Conservation (phyloP, 176 grass and related monocot species). For the Paspalum notatum region DNA sequence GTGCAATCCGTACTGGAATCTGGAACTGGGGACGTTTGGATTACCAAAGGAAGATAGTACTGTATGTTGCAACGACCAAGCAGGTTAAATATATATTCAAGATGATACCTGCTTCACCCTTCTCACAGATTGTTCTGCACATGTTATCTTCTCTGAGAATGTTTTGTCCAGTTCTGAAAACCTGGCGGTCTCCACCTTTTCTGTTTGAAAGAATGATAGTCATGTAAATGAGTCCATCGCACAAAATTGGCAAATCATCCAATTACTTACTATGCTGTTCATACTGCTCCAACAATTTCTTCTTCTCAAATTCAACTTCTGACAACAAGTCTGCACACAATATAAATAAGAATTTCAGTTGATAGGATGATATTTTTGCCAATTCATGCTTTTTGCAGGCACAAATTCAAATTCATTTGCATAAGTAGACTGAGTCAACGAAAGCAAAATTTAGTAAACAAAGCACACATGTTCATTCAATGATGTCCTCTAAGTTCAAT, state of each 20-base stretch:
- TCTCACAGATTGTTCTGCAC: constrained; percentile 57
- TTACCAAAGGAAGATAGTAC: neutral
- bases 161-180: constrained; percentile 65
- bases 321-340: constrained; percentile 65
- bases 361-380: constrained; percentile 2
- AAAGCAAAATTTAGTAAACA: neutral
- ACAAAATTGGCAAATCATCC: constrained; percentile 16
- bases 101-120: constrained; percentile 68
- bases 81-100: constrained; percentile 14
- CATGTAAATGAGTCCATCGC: constrained; percentile 4
- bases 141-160: constrained; percentile 58
- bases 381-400: constrained; percentile 2
- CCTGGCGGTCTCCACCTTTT: constrained; percentile 52
- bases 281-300: constrained; percentile 61
- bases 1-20: neutral
- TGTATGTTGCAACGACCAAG: neutral
- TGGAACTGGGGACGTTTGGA: neutral
- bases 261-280: constrained; percentile 68
- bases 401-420: constrained; percentile 11
- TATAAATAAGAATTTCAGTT: constrained; percentile 23
- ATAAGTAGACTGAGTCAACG: neutral
- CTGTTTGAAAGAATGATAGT: constrained; percentile 43
- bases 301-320: constrained; percentile 84
- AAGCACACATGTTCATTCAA: neutral
- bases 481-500: neutral